Conservation (phyloP, 1,284 basidiomycete genomes). For the Boletus coffeatus region DNA sequence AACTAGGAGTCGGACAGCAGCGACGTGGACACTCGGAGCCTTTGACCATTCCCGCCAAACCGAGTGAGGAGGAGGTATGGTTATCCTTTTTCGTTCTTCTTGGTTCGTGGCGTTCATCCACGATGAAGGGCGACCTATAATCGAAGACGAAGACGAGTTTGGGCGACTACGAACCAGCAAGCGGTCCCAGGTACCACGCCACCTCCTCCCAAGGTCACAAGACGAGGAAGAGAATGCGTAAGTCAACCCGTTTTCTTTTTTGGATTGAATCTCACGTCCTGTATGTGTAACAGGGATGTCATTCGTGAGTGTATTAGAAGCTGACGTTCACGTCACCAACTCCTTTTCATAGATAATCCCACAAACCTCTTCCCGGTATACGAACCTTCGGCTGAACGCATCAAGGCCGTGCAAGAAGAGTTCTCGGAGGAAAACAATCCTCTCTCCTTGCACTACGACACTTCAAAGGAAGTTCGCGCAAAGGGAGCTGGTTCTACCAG, state of each 20-base stretch:
- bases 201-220: constrained; percentile 41
- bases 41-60: constrained; percentile 44
- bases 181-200: constrained; percentile 73
- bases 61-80: constrained; percentile 35
- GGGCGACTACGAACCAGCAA: constrained; percentile 66
- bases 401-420: constrained; percentile 71
- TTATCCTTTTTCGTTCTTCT: background rate
- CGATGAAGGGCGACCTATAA: constrained; percentile 56
- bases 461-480: constrained; percentile 75
- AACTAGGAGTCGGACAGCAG: constrained; percentile 62
- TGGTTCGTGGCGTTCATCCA: constrained; percentile 3
- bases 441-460: constrained; percentile 77
- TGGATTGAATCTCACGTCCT: constrained; percentile 10
- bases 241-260: constrained; percentile 23
- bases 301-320: constrained; percentile 41
- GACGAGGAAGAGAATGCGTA: constrained; percentile 42
- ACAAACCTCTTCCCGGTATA: constrained; percentile 82
- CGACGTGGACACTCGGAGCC: constrained; percentile 62
- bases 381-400: constrained; percentile 73
- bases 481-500: constrained; percentile 89
- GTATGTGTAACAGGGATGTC: constrained; percentile 43
- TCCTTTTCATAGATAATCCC: constrained; percentile 56
- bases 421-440: constrained; percentile 71
- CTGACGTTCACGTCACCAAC: background rate
- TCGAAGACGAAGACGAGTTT: constrained; percentile 86